phyloP scores from a whole-genome alignment of 768 basidiomycete genomes.

The Suillus sp. region DNA sequence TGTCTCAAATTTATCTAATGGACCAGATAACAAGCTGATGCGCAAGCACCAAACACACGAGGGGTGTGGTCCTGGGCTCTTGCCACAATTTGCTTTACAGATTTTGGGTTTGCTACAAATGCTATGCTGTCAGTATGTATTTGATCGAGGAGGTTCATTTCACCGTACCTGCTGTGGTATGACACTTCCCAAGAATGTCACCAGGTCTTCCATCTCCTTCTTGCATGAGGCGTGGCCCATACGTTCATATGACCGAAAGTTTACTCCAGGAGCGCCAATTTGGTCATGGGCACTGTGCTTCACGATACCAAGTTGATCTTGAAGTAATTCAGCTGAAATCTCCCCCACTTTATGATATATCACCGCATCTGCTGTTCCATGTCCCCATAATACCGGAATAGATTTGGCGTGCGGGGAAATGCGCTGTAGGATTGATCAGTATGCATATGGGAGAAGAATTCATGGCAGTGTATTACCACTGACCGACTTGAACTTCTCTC shows the following conservation, averaged over 20 bases:
- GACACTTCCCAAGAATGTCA: slow-evolving; percentile 21
- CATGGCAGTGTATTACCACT: slow-evolving; percentile 11
- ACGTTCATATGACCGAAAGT: slow-evolving; percentile 8
- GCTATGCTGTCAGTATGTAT: not conserved
- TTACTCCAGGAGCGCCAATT: slow-evolving; percentile 3
- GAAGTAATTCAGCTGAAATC: slow-evolving; percentile 20
- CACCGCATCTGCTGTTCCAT: slow-evolving; percentile 22
- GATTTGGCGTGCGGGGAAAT: slow-evolving; percentile 21
- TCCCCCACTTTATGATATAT: slow-evolving; percentile 18
- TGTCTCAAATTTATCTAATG: not conserved
- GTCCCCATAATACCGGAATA: slow-evolving; percentile 27
- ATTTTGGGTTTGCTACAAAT: not conserved
- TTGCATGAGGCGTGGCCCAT: slow-evolving; percentile 18
- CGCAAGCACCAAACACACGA: not conserved
- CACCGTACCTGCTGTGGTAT: slow-evolving; percentile 14
- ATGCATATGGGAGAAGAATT: not conserved
- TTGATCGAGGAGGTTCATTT: not conserved
- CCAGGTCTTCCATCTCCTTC: slow-evolving; percentile 22
- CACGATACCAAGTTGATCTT: slow-evolving; percentile 19
- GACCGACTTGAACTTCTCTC: slow-evolving; percentile 43
- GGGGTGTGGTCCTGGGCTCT: not conserved
- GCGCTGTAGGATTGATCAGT: slow-evolving; percentile 46
- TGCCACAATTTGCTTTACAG: not conserved
- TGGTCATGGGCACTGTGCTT: not conserved
- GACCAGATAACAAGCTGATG: not conserved